These are phyloP conservation scores for Thuja plicata DNA, from an alignment of 83 land plant genomes.

Conservation along the genomic window DNA sequence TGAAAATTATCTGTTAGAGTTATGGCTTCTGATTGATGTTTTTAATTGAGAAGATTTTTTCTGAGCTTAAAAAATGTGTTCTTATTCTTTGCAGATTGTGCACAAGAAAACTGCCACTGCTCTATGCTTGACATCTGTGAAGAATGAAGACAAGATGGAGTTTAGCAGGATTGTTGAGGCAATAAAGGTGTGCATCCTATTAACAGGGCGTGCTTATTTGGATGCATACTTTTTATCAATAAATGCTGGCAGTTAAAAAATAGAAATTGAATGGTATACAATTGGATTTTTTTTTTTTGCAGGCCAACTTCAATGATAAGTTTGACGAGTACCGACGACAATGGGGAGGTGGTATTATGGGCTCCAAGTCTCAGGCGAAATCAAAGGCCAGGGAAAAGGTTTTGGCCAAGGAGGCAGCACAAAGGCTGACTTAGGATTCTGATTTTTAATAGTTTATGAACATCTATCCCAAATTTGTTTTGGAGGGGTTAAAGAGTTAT, in stretches of 20 bases:
- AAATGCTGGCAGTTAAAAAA: background rate
- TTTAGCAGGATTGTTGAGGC: slow-evolving; percentile 68
- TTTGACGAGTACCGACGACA: slow-evolving; percentile 63
- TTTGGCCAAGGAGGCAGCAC: slow-evolving; percentile 76
- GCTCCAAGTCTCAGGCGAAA: slow-evolving; percentile 79
- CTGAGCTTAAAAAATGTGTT: background rate
- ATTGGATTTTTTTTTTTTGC: slow-evolving; percentile 11
- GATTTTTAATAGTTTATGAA: background rate
- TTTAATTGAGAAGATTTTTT: background rate
- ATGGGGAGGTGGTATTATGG: slow-evolving; percentile 89
- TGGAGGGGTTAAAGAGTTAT: no score
- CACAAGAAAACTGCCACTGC: slow-evolving; percentile 72
- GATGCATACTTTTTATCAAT: background rate
- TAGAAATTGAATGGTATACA: background rate
- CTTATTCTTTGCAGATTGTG: slow-evolving; percentile 42
- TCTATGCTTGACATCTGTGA: slow-evolving; percentile 71
- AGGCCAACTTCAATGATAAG: slow-evolving; percentile 81
- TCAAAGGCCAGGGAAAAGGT: slow-evolving; percentile 62
- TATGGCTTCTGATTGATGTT: background rate
- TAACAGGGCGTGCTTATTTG: background rate
- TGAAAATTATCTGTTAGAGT: background rate
- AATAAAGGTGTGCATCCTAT: slow-evolving; percentile 39
- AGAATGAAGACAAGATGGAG: slow-evolving; percentile 77
- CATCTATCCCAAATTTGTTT: background rate
- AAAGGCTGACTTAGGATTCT: slow-evolving; percentile 43